phyloP scores from a whole-genome alignment of 169 alveolate species.

The Ichthyophthirius multifiliis region DNA sequence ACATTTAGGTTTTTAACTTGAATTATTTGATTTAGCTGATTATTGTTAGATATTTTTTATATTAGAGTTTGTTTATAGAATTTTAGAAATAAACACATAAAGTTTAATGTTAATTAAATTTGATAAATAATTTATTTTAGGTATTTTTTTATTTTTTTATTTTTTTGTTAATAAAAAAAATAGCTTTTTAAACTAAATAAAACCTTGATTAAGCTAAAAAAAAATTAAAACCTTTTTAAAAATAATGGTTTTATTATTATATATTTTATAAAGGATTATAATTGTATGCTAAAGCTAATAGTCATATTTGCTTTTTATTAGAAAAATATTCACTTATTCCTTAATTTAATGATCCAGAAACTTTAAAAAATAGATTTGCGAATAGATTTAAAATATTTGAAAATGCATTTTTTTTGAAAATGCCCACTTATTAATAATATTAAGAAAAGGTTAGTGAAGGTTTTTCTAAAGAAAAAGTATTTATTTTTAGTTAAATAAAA shows the following conservation, averaged over 20 bases:
- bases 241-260: neutral
- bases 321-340: neutral
- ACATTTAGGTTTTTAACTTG: neutral
- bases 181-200: neutral
- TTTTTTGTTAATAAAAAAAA: no score
- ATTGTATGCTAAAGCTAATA: neutral
- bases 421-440: neutral
- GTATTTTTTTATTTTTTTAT: neutral
- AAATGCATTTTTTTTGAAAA: neutral
- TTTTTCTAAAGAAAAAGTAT: neutral
- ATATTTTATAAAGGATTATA: neutral
- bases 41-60: neutral
- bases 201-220: constrained; percentile 3
- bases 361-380: neutral
- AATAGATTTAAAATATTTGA: constrained; percentile 15
- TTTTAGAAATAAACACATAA: neutral
- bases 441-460: neutral
- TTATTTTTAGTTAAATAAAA: neutral
- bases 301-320: neutral
- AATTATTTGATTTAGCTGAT: constrained; percentile 1
- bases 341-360: neutral
- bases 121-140: neutral
- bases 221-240: neutral
- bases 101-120: neutral
- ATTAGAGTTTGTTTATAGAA: neutral